Base-by-base conservation (phyloP, 768 basidiomycete genomes). In the Calocybe indica region DNA sequence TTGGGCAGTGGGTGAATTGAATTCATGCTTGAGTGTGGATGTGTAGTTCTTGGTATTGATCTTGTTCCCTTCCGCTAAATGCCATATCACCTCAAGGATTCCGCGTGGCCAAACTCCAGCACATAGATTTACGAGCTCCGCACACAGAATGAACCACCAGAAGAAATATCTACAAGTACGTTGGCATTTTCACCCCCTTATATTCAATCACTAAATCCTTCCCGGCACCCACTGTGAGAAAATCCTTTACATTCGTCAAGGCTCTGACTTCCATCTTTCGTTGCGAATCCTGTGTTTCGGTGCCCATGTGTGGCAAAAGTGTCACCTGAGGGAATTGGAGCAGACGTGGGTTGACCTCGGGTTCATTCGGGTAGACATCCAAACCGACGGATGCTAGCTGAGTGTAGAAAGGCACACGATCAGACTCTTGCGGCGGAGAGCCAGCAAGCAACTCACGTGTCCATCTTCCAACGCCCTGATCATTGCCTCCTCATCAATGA, bases 241-340 rank as follows among this genome's bases (percentile, higher is more conserved):
- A 92, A 57, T 90, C 86, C 51, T 68, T 75, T 47, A 93, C 61
- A 58, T 93, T 92, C 28, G 75, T 78, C 53, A 93, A 70, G 6
- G 90, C 87, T n/a, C 87, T 79, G 33, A 90, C 72, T 67, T 92
- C 91, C 90, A 92, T 92, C 61, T 75, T 76, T 49, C 74, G 75
- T 61, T 89, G 86, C 5, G 85, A 76, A 57, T 93, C 92, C 52
- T 81, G 79, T 45, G 80, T 92, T 62, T 89, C 83, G 0, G 91
- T 92, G 6, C 93, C 94, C 83, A 95, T 84, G 63, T 95, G 94
- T 0, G 93, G 94, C 13, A 97, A 75, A 7, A 97, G 72, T 30
- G 85, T 85, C 52, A 91, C 83, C 52, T 92, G 82, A 7, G 85
- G 82, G 64, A 90, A 88, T n/a, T 79, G 76, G 47, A 93, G 72